Base-by-base conservation (phyloP, 169 alveolate species). In the Eimeria brunetti region DNA sequence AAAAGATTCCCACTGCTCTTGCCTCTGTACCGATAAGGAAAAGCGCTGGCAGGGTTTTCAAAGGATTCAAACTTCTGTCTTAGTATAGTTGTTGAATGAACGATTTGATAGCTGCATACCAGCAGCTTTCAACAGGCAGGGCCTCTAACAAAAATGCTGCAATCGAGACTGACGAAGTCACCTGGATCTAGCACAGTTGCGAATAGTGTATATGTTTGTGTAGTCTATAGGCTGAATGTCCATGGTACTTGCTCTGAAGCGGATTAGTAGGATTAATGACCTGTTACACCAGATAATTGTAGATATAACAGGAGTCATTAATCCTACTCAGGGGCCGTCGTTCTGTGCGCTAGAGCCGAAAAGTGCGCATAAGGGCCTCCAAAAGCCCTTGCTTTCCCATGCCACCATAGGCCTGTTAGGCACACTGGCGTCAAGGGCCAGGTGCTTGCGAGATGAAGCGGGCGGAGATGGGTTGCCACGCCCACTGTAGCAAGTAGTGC, bases 1-100 rank as follows among this genome's bases (percentile, higher is more conserved):
- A 97, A 81, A 78, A 76, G 41, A 95, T 97, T n/a, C 97, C 97
- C n/a, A 96, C 98, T 5, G 94, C 97, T 58, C 75, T 97, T 33
- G 98, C 98, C 53, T 76, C 97, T 53, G 94, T 83, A 90, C 97
- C 97, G 41, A 46, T 89, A 41, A 64, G 49, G 86, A 89, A 88
- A 24, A 64, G 76, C 5, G 89, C 88, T 30, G 69, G 83, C 33
- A 53, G 75, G 36, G 81, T 75, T 30, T 69, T 95, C 56, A 95
- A 89, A 60, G 93, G 94, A 12, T 80, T 95, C 27, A 89, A 89
- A 56, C 91, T 94, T 30, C 56, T 75, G 41, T 78, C 84, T 51
- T 84, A 89, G 67, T 46, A 38, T 36, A 73, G 30, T 36, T 73
- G 53, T 67, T n/a, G 83, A 73, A 73, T 38, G 53, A 73, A 36